Conservation (phyloP, 306 rosid species). For the Gastrolobium bilobum region DNA sequence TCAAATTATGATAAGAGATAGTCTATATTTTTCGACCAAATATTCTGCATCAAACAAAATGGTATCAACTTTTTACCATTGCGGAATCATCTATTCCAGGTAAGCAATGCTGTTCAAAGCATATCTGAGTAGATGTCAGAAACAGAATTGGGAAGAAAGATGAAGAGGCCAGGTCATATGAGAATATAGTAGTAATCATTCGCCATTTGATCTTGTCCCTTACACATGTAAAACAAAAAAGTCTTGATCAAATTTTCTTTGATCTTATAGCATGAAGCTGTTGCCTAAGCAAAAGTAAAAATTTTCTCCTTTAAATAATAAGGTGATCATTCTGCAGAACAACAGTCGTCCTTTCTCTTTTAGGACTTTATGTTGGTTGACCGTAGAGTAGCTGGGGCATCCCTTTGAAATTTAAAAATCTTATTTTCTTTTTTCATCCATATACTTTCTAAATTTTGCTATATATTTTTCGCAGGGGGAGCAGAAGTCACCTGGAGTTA, state of each 20-base stretch:
- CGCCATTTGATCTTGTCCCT: not conserved
- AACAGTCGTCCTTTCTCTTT: slow-evolving; percentile 15
- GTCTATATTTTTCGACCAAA: slow-evolving; percentile 7
- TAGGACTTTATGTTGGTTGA: slow-evolving; percentile 9
- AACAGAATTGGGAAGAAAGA: slow-evolving; percentile 8
- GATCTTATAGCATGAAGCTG: slow-evolving; percentile 15
- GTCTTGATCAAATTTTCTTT: slow-evolving; percentile 4
- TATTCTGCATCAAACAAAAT: slow-evolving; percentile 18
- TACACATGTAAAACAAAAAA: not conserved
- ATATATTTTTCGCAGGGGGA: slow-evolving; percentile 69
- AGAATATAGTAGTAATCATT: not conserved
- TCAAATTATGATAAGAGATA: not conserved
- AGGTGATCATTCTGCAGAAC: slow-evolving; percentile 7
- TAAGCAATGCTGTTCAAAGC: not conserved
- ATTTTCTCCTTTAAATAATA: not conserved
- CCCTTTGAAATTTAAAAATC: not conserved
- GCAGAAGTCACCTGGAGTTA: slow-evolving; percentile 95
- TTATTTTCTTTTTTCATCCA: not conserved
- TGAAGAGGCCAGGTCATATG: not conserved
- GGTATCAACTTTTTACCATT: slow-evolving; percentile 12
- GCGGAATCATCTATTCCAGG: not conserved
- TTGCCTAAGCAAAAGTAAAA: slow-evolving; percentile 17
- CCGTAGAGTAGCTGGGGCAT: slow-evolving; percentile 7
- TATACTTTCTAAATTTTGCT: slow-evolving; percentile 27
- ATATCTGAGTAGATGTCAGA: not conserved